These are phyloP conservation scores for Penicillium sp. DNA, from an alignment of 2,329 filamentous ascomycete species.

Conservation along the genomic window DNA sequence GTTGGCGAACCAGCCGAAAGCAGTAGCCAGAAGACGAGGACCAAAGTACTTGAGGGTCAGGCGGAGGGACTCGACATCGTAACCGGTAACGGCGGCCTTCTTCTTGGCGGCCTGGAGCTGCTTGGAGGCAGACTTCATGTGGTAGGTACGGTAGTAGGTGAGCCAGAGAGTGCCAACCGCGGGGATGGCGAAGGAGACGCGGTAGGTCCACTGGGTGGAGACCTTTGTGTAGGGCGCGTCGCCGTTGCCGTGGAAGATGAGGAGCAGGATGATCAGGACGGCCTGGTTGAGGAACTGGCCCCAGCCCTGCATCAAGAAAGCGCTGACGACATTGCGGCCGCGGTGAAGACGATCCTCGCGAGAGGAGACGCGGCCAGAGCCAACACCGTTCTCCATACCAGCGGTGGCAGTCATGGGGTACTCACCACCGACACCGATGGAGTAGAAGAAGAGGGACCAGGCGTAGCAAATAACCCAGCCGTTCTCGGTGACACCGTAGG, in stretches of 20 bases:
- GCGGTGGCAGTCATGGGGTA: slow-evolving; percentile 97
- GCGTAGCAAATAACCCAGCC: slow-evolving; percentile 98
- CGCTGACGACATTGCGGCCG: slow-evolving; percentile 90
- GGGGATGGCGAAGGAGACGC: slow-evolving; percentile 85
- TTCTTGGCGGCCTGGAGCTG: slow-evolving; percentile 79
- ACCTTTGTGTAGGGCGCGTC: slow-evolving; percentile 71
- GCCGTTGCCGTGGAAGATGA: slow-evolving; percentile 78
- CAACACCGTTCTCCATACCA: slow-evolving; percentile 85
- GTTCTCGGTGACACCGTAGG: slow-evolving; percentile 81
- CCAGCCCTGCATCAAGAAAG: slow-evolving; percentile 98
- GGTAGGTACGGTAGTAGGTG: slow-evolving; percentile 91
- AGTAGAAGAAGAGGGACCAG: slow-evolving; percentile 91
- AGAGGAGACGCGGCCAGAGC: slow-evolving; percentile 82
- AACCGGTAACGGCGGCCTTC: slow-evolving; percentile 82
- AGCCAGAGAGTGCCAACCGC: slow-evolving; percentile 90
- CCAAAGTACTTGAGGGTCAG: slow-evolving; percentile 80
- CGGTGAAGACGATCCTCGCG: slow-evolving; percentile 91
- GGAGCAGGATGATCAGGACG: slow-evolving; percentile 76
- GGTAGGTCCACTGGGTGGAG: slow-evolving; percentile 86
- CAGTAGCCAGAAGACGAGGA: slow-evolving; percentile 78
- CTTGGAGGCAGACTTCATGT: slow-evolving; percentile 85
- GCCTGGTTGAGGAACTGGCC: slow-evolving; percentile 94
- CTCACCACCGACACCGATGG: slow-evolving; percentile 69
- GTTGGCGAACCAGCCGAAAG: slow-evolving; percentile 90
- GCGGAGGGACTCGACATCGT: slow-evolving; percentile 78